phyloP scores from a whole-genome alignment of 2,329 filamentous ascomycete species.

The Cladorrhinum sp. region DNA sequence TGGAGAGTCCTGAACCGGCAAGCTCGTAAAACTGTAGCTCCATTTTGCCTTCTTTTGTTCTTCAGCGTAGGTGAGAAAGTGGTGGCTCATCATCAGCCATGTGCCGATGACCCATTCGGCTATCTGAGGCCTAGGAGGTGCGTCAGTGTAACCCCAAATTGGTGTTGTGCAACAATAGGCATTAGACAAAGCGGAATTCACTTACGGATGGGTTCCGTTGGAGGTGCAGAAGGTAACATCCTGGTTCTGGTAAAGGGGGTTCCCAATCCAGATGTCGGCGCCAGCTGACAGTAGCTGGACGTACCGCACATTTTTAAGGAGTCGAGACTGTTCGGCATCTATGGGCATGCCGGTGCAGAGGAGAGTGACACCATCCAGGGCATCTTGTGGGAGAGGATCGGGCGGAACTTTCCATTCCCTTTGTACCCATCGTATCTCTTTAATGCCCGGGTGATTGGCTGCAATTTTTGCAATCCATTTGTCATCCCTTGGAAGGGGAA shows the following conservation, averaged over 20 bases:
- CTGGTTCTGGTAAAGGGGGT: constrained; percentile 35
- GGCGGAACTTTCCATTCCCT: constrained; percentile 4
- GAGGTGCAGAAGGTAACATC: constrained; percentile 39
- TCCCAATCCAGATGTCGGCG: constrained; percentile 40
- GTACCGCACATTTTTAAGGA: constrained; percentile 38
- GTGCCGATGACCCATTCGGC: constrained; percentile 33
- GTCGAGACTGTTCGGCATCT: constrained; percentile 30
- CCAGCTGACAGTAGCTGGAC: constrained; percentile 47
- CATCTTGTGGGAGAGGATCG: constrained; percentile 19
- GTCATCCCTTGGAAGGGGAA: constrained; percentile 32
- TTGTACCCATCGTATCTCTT: constrained; percentile 35
- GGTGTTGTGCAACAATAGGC: neutral
- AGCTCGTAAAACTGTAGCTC: constrained; percentile 1
- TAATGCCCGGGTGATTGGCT: constrained; percentile 37
- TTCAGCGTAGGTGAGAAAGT: constrained; percentile 24
- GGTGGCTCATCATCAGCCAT: constrained; percentile 30
- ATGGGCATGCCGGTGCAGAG: constrained; percentile 31
- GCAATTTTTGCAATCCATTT: constrained; percentile 37
- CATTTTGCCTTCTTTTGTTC: constrained; percentile 21
- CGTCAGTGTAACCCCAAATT: neutral
- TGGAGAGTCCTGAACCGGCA: constrained; percentile 31
- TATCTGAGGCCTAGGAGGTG: constrained; percentile 30
- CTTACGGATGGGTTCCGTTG: constrained; percentile 43
- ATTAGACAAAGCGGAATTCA: constrained; percentile 10
- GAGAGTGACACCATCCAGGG: constrained; percentile 43